Evolutionary conservation across 2,329 filamentous ascomycete species (phyloP).

Genomic region (Penicillium brasilianum): DNA sequence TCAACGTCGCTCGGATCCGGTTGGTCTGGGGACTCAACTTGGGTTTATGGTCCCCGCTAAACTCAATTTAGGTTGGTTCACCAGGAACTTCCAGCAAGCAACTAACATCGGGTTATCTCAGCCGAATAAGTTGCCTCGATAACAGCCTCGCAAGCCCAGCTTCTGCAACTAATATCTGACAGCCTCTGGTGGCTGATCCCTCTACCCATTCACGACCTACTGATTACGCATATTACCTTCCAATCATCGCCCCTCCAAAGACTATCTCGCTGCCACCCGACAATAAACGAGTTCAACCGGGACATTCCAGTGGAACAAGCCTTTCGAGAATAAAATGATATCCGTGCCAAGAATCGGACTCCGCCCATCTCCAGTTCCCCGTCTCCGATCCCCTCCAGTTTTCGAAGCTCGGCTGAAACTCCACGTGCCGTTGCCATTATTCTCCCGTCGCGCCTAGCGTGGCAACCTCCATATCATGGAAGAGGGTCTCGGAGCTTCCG

Average conservation of each 20-base stretch:
- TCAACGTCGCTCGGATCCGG: background rate
- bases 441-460: background rate
- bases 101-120: background rate
- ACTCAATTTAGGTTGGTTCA: background rate
- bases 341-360: background rate
- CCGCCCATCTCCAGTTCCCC: background rate
- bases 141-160: background rate
- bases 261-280: background rate
- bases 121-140: background rate
- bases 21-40: background rate
- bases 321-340: background rate
- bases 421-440: background rate
- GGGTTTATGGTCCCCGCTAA: background rate
- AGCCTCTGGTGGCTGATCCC: slow-evolving; percentile 1
- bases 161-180: background rate
- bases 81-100: background rate
- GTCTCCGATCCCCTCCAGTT: background rate
- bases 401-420: background rate
- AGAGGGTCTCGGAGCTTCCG: background rate
- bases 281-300: slow-evolving; percentile 1
- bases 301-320: background rate
- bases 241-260: background rate
- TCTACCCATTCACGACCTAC: background rate
- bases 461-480: background rate
- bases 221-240: background rate